These are phyloP conservation scores for Martiniozyma asiatica DNA, from an alignment of 1,139 yeast genomes.

Conservation along the genomic window DNA sequence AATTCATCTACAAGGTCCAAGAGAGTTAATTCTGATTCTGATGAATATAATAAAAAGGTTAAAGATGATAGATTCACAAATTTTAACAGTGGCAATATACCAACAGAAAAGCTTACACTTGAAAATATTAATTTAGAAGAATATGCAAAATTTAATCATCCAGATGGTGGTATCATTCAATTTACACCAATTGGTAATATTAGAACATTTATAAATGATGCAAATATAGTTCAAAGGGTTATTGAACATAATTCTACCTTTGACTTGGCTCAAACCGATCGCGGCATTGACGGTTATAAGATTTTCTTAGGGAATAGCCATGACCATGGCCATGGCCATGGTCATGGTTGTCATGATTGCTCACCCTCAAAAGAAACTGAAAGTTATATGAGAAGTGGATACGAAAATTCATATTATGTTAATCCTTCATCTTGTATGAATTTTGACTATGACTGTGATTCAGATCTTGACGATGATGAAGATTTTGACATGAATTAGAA, in stretches of 20 bases:
- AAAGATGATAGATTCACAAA: slow-evolving; percentile 11
- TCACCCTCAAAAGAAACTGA: slow-evolving; percentile 29
- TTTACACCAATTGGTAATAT: slow-evolving; percentile 52
- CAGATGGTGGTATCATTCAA: slow-evolving; percentile 53
- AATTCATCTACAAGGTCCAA: slow-evolving; percentile 17
- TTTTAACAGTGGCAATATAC: slow-evolving; percentile 3
- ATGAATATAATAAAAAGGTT: slow-evolving; percentile 18
- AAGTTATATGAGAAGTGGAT: slow-evolving; percentile 24
- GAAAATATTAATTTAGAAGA: slow-evolving; percentile 27
- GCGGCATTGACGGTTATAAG: slow-evolving; percentile 25
- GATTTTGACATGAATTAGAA: slow-evolving; percentile 5
- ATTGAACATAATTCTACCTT: slow-evolving; percentile 22
- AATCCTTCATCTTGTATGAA: slow-evolving; percentile 11
- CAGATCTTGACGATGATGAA: slow-evolving; percentile 17
- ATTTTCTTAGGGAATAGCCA: slow-evolving; percentile 19
- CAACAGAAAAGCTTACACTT: slow-evolving; percentile 12
- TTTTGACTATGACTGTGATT: slow-evolving; percentile 16
- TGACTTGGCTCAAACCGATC: slow-evolving; percentile 19
- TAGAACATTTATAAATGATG: slow-evolving; percentile 21
- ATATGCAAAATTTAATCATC: slow-evolving; percentile 52
- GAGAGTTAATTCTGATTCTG: slow-evolving; percentile 22
- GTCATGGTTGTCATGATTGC: slow-evolving; percentile 9
- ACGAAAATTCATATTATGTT: slow-evolving; percentile 10
- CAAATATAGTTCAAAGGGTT: slow-evolving; percentile 18
- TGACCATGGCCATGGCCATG: slow-evolving; percentile 9